Evolutionary conservation across 116 monocot species (phyloP).

Genomic region (Dioscorea cayenensis): DNA sequence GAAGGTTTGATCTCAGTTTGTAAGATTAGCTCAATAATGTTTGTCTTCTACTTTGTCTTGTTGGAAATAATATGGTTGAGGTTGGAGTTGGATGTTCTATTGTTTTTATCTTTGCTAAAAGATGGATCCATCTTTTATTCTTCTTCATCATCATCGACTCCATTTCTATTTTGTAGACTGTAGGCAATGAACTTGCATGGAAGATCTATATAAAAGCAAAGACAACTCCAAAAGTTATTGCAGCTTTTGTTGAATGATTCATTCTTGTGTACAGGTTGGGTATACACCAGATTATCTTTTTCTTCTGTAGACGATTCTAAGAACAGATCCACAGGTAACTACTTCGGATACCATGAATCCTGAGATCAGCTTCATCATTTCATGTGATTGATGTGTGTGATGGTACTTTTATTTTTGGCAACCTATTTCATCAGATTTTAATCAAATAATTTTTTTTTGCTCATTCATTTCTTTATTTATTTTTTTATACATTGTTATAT

Average conservation of each 20-base stretch:
- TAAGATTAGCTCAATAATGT: neutral
- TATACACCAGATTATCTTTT: constrained; percentile 98
- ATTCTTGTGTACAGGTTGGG: constrained; percentile 62
- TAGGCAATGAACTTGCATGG: constrained; percentile 98
- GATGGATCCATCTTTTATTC: neutral
- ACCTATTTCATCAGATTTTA: too few relatives aligned
- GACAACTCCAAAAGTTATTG: constrained; percentile 98
- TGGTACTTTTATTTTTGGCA: too few relatives aligned
- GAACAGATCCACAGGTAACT: constrained; percentile 82
- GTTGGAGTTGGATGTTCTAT: neutral
- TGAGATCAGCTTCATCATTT: too few relatives aligned
- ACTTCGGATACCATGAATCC: too few relatives aligned
- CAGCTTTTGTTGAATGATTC: constrained; percentile 68
- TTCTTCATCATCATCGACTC: neutral
- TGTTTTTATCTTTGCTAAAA: neutral
- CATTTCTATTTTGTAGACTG: constrained; percentile 50
- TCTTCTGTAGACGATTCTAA: constrained; percentile 91
- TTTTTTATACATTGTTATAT: too few relatives aligned
- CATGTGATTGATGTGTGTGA: too few relatives aligned
- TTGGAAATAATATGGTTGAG: neutral
- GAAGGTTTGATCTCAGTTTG: too few relatives aligned
- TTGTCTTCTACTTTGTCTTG: neutral
- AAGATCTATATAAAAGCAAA: constrained; percentile 99
- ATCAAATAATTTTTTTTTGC: too few relatives aligned
- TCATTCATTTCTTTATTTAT: too few relatives aligned